Conservation (phyloP, 306 rosid species). For the Morella rubra region DNA sequence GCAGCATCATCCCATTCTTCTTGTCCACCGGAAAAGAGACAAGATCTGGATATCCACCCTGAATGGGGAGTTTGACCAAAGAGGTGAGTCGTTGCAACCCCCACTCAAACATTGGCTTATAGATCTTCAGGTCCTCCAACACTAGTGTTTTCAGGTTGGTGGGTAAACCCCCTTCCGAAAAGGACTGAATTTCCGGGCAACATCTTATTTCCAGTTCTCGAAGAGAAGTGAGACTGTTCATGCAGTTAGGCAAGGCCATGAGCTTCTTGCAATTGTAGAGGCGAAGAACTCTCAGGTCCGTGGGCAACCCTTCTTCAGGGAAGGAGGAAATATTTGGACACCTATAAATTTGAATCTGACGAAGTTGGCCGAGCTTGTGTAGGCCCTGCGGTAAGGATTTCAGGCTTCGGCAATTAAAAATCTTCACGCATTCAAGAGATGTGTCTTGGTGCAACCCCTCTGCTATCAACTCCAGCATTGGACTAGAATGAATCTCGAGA, state of each 20-base stretch:
- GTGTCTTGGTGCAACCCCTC: slow-evolving; percentile 11
- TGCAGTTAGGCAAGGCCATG: neutral
- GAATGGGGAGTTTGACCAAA: neutral
- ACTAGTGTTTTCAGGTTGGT: slow-evolving; percentile 1
- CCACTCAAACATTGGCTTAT: slow-evolving; percentile 1
- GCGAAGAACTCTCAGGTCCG: neutral
- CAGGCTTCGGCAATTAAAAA: slow-evolving; percentile 24
- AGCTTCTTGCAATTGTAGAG: neutral
- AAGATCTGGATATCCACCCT: neutral
- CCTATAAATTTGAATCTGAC: neutral
- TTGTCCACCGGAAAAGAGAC: neutral
- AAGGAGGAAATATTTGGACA: neutral
- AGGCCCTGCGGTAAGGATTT: slow-evolving; percentile 16
- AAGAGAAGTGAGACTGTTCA: neutral
- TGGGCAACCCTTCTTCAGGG: neutral
- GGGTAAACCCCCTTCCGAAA: neutral
- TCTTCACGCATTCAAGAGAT: slow-evolving; percentile 20
- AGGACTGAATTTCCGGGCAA: neutral
- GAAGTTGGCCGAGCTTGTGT: slow-evolving; percentile 10
- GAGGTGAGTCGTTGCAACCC: neutral
- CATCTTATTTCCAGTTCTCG: neutral
- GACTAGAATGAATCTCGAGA: neutral
- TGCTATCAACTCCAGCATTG: slow-evolving; percentile 10
- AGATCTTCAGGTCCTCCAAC: neutral
- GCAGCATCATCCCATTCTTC: neutral